Percentiles rank a stretch among this genome's conserved stretches.
These are phyloP conservation scores for Berberis vulgaris DNA, from an alignment of 164 flowering plant genomes.

Conservation along the genomic window DNA sequence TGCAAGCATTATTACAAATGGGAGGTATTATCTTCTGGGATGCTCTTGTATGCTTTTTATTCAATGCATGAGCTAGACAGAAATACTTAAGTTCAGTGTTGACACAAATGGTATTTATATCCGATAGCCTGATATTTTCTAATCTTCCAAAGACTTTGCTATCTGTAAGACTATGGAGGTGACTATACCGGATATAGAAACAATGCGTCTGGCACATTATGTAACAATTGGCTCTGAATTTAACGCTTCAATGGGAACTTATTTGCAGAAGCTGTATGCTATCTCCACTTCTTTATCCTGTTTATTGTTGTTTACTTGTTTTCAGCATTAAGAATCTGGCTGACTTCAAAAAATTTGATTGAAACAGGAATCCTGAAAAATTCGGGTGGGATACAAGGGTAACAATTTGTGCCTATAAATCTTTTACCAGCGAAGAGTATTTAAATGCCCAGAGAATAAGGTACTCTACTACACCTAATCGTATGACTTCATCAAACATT, in stretches of 20 bases:
- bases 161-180: constrained; percentile 59
- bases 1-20: constrained; percentile 41
- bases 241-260: constrained; percentile 34
- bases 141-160: constrained; percentile 10
- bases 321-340: not conserved
- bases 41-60: not conserved
- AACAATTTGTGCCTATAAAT: constrained; percentile 52
- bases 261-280: constrained; percentile 54
- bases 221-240: constrained; percentile 79
- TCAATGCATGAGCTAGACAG: not conserved
- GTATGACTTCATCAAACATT: not conserved
- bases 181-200: constrained; percentile 85
- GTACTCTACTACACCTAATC: constrained; percentile 20
- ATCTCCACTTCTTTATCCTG: not conserved
- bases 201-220: constrained; percentile 90
- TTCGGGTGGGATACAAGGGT: constrained; percentile 83
- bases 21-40: constrained; percentile 46
- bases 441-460: constrained; percentile 86
- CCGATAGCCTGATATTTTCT: constrained; percentile 6
- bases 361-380: constrained; percentile 39
- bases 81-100: not conserved
- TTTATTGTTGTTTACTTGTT: not conserved
- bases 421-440: constrained; percentile 72
- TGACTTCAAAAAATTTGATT: constrained; percentile 13
- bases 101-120: too few relatives aligned